phyloP scores from a whole-genome alignment of 306 rosid genomes.

The Argentina anserina region DNA sequence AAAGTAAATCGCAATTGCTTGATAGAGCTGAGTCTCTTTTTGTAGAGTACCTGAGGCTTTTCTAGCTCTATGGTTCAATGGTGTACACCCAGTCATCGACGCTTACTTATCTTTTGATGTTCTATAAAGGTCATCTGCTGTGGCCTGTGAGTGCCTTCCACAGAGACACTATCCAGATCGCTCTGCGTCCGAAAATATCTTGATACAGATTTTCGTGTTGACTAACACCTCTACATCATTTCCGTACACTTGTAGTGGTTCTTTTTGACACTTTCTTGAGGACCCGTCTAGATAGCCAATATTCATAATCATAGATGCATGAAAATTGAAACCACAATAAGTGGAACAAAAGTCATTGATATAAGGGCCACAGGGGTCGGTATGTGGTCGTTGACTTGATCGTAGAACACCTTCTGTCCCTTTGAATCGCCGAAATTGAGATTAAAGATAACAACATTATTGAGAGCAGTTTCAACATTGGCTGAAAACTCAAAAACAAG shows the following conservation, averaged over 20 bases:
- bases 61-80: not conserved
- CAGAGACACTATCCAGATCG: not conserved
- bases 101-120: not conserved
- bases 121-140: not conserved
- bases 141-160: not conserved
- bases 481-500: not conserved
- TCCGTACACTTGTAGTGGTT: no score
- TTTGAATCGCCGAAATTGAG: not conserved
- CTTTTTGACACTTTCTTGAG: not conserved
- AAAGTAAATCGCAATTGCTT: not conserved
- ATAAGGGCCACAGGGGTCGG: no score
- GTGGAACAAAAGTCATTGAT: not conserved
- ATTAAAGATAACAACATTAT: no score
- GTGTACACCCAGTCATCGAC: not conserved
- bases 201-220: not conserved
- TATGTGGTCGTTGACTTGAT: not conserved
- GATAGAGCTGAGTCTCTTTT: not conserved
- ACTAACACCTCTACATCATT: not conserved
- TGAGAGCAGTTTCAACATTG: not conserved
- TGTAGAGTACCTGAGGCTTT: not conserved
- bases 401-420: not conserved
- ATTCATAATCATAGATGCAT: not conserved
- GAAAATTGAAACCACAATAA: not conserved
- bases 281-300: not conserved
- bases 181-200: not conserved